phyloP scores from a whole-genome alignment of 768 basidiomycete species.

The Guyanaporus albipodus region DNA sequence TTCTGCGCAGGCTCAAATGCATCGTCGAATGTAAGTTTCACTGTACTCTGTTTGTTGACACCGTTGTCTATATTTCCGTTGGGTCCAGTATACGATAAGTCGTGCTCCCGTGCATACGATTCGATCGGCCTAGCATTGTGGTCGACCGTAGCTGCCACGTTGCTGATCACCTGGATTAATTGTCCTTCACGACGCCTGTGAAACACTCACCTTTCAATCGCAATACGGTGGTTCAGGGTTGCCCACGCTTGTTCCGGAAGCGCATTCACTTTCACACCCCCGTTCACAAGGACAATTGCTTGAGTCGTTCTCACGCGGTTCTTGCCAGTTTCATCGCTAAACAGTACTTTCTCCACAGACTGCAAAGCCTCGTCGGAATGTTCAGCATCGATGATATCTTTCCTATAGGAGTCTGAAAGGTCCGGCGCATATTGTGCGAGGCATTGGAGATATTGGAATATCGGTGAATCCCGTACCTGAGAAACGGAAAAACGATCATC shows the following conservation, averaged over 20 bases:
- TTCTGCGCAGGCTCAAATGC: conserved; percentile 67
- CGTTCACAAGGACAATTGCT: conserved; percentile 68
- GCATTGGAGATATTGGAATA: conserved; percentile 63
- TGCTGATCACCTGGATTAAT: conserved; percentile 14
- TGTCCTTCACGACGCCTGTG: not conserved
- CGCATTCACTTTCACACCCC: conserved; percentile 72
- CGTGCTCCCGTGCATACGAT: conserved; percentile 47
- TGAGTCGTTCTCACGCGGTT: conserved; percentile 67
- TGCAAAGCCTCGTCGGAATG: conserved; percentile 49
- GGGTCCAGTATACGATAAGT: conserved; percentile 59
- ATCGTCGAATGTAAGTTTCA: conserved; percentile 45
- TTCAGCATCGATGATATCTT: conserved; percentile 44
- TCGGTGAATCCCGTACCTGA: conserved; percentile 52
- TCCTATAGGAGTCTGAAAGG: conserved; percentile 46
- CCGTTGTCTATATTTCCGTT: conserved; percentile 37
- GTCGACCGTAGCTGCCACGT: conserved; percentile 40
- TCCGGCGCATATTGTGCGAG: conserved; percentile 56
- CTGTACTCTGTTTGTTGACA: conserved; percentile 31
- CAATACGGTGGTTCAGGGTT: conserved; percentile 69
- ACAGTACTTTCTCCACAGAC: conserved; percentile 46
- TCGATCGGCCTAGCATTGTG: conserved; percentile 43
- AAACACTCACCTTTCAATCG: conserved; percentile 47
- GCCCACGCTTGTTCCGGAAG: conserved; percentile 72
- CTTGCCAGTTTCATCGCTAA: conserved; percentile 37
- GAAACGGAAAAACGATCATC: not conserved